Conservation (phyloP, 2,329 filamentous ascomycete species). For the Pseudogymnoascus sp. region DNA sequence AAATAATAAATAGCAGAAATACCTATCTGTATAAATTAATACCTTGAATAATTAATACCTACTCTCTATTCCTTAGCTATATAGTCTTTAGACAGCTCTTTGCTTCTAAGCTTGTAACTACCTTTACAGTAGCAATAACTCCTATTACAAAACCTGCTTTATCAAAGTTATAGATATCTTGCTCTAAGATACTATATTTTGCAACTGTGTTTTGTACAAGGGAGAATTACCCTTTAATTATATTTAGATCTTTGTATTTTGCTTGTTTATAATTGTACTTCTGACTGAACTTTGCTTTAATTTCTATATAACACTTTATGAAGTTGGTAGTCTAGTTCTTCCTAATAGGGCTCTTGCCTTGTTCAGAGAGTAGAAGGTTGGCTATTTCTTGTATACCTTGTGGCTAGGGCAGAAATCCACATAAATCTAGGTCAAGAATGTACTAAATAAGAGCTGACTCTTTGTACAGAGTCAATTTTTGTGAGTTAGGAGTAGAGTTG, state of each 20-base stretch:
- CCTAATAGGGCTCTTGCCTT: too few relatives aligned
- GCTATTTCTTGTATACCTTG: background rate
- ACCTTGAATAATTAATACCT: conserved; percentile 12
- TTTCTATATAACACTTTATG: background rate
- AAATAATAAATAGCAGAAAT: too few relatives aligned
- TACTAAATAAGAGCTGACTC: background rate
- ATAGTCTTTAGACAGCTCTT: conserved; percentile 14
- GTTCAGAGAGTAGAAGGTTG: background rate
- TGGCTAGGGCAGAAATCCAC: background rate
- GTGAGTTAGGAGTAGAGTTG: too few relatives aligned
- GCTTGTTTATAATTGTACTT: conserved; percentile 18
- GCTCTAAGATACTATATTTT: conserved; percentile 17
- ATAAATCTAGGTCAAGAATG: background rate
- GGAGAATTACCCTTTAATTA: conserved; percentile 17
- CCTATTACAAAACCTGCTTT: too few relatives aligned
- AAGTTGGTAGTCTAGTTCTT: too few relatives aligned
- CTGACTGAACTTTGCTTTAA: conserved; percentile 16
- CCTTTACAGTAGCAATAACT: too few relatives aligned
- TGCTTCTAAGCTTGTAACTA: conserved; percentile 13
- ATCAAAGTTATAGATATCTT: background rate
- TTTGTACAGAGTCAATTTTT: background rate
- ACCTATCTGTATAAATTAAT: too few relatives aligned
- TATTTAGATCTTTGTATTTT: conserved; percentile 17
- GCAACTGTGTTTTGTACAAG: conserved; percentile 1
- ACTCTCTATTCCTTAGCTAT: conserved; percentile 24